phyloP scores from a whole-genome alignment of 352 stramenopile species.

The Pythium insidiosum region DNA sequence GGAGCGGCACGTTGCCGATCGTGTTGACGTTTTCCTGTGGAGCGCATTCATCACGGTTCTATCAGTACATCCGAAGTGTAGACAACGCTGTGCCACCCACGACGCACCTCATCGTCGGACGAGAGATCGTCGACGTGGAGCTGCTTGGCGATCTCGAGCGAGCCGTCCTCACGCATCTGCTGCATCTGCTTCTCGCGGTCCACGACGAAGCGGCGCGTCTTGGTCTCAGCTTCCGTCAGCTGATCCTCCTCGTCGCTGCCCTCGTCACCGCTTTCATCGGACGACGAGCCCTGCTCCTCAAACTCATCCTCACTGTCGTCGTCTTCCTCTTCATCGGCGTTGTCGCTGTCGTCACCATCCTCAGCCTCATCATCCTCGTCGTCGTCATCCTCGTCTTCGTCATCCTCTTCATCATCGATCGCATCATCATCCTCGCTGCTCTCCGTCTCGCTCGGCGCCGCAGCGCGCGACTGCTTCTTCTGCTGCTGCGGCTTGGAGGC shows the following conservation, averaged over 20 bases:
- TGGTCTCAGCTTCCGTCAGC: conserved; percentile 75
- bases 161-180: conserved; percentile 80
- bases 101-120: conserved; percentile 93
- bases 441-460: conserved; percentile 33
- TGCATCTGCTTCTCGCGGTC: conserved; percentile 72
- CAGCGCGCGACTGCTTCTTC: neutral
- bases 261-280: conserved; percentile 54
- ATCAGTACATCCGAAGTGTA: neutral
- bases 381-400: conserved; percentile 42
- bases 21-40: conserved; percentile 91
- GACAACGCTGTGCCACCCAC: neutral
- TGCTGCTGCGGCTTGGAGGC: neutral
- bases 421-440: conserved; percentile 31
- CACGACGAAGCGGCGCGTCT: conserved; percentile 63
- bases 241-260: conserved; percentile 62
- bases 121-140: conserved; percentile 98
- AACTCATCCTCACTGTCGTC: conserved; percentile 62
- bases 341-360: conserved; percentile 30
- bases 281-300: conserved; percentile 82
- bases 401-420: conserved; percentile 38
- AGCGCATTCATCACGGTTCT: neutral
- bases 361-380: conserved; percentile 42
- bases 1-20: conserved; percentile 97
- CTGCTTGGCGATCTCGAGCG: conserved; percentile 71
- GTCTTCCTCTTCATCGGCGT: conserved; percentile 33